Evolutionary conservation across 1,284 basidiomycete species (phyloP).

Genomic region (Cryptococcus neoformans): DNA sequence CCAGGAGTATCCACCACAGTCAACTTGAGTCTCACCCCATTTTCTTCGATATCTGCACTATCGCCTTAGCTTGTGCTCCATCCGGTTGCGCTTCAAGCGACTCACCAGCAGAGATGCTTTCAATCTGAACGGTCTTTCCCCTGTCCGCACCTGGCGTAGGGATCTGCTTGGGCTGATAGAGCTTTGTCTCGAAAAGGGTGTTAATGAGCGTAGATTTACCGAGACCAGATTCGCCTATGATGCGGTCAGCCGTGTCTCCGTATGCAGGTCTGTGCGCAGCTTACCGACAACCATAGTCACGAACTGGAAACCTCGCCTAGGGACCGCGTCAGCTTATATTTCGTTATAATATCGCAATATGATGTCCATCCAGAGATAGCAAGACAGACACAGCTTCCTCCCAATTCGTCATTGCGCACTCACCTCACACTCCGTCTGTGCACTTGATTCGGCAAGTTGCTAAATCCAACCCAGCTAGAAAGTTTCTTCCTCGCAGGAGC

Average conservation of each 20-base stretch:
- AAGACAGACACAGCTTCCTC: not conserved
- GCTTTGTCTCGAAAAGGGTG: slow-evolving; percentile 91
- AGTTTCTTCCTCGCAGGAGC: slow-evolving; percentile 41
- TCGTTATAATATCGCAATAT: not conserved
- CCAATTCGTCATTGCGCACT: slow-evolving; percentile 19
- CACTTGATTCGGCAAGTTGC: slow-evolving; percentile 95
- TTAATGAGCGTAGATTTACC: slow-evolving; percentile 98
- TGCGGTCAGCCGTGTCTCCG: slow-evolving; percentile 7
- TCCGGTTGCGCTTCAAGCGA: slow-evolving; percentile 3
- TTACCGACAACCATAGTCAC: slow-evolving; percentile 92
- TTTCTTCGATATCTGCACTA: slow-evolving; percentile 88
- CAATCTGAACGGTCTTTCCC: slow-evolving; percentile 89
- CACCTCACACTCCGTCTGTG: slow-evolving; percentile 88
- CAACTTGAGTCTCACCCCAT: slow-evolving; percentile 85
- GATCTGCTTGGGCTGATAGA: slow-evolving; percentile 83
- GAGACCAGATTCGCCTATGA: slow-evolving; percentile 87
- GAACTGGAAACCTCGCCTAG: slow-evolving; percentile 88
- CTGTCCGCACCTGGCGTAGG: slow-evolving; percentile 78
- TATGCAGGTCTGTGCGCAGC: slow-evolving; percentile 44
- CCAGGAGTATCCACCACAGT: slow-evolving; percentile 92
- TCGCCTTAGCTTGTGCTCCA: not conserved
- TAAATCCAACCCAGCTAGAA: slow-evolving; percentile 61
- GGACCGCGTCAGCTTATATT: not conserved
- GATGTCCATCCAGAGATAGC: no score
- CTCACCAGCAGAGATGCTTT: slow-evolving; percentile 92